phyloP scores from a whole-genome alignment of 441 rosid genomes.

The Gossypium lobatum region DNA sequence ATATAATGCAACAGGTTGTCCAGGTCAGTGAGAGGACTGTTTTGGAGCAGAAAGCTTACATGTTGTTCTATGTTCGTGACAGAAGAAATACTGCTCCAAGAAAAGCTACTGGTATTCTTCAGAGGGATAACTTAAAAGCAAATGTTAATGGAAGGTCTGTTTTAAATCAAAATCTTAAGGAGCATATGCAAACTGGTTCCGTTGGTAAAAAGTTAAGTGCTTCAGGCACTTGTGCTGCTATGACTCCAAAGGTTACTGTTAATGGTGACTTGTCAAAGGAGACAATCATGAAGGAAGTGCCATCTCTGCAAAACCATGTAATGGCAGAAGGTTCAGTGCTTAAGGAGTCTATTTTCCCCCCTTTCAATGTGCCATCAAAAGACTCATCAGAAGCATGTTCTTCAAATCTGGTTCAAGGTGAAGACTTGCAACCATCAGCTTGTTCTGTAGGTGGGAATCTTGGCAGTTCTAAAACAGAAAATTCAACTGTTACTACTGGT shows the following conservation, averaged over 20 bases:
- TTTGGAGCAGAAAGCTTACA: constrained; percentile 87
- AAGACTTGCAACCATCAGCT: constrained; percentile 11
- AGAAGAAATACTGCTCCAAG: constrained; percentile 42
- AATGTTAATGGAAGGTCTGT: constrained; percentile 27
- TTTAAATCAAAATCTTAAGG: constrained; percentile 34
- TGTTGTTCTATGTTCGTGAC: constrained; percentile 94
- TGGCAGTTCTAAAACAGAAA: constrained; percentile 19
- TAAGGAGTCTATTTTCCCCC: constrained; percentile 13
- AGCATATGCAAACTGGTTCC: constrained; percentile 26
- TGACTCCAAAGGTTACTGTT: constrained; percentile 24
- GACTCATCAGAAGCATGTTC: constrained; percentile 18
- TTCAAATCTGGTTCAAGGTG: constrained; percentile 15
- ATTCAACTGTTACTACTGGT: constrained; percentile 13
- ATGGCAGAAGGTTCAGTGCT: not conserved
- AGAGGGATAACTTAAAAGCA: constrained; percentile 42
- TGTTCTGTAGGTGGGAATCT: constrained; percentile 13
- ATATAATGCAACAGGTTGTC: constrained; percentile 50
- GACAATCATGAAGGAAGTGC: constrained; percentile 25
- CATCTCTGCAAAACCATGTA: constrained; percentile 18
- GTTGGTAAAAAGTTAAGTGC: constrained; percentile 19
- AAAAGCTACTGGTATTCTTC: constrained; percentile 33
- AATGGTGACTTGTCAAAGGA: constrained; percentile 16
- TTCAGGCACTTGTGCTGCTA: constrained; percentile 22
- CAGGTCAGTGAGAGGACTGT: constrained; percentile 78
- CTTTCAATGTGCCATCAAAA: constrained; percentile 14